A percentile compares a stretch with the other conserved stretches of the same genome.
phyloP scores from a whole-genome alignment of 202 grass and related monocot species.

The Saccharum hybrid region DNA sequence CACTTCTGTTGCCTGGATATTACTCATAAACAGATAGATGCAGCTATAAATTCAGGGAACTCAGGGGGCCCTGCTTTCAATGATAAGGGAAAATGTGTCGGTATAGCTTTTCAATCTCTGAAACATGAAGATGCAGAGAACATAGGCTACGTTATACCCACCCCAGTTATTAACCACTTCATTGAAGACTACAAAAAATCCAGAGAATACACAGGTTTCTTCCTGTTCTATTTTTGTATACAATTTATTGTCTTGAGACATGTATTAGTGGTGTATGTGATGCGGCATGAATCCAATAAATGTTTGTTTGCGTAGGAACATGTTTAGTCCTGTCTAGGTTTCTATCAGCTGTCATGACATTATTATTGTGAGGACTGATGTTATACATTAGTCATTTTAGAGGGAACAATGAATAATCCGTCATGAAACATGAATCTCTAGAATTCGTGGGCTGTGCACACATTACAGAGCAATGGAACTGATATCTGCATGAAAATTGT shows the following conservation, averaged over 20 bases:
- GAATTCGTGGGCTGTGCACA: background rate
- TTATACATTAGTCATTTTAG: background rate
- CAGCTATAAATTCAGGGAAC: conserved; percentile 99
- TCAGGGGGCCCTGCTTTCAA: conserved; percentile 96
- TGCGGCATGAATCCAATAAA: background rate
- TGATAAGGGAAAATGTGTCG: conserved; percentile 84
- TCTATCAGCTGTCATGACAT: background rate
- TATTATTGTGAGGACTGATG: background rate
- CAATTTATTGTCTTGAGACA: conserved; percentile 6
- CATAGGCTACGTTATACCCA: conserved; percentile 98
- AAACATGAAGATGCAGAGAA: conserved; percentile 99
- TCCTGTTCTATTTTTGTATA: conserved; percentile 6
- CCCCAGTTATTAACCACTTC: conserved; percentile 93
- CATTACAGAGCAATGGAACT: background rate
- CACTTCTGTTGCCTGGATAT: conserved; percentile 12
- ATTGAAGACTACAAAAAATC: conserved; percentile 92
- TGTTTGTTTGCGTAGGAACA: background rate
- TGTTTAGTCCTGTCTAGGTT: background rate
- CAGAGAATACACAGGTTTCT: conserved; percentile 79
- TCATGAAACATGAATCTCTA: background rate
- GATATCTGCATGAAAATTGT: background rate
- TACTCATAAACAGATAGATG: conserved; percentile 83
- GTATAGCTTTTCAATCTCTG: conserved; percentile 99
- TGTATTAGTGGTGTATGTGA: conserved; percentile 19
- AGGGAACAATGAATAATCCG: background rate